Base-by-base conservation (phyloP, 768 basidiomycete genomes). In the Leucosporidium scottii region DNA sequence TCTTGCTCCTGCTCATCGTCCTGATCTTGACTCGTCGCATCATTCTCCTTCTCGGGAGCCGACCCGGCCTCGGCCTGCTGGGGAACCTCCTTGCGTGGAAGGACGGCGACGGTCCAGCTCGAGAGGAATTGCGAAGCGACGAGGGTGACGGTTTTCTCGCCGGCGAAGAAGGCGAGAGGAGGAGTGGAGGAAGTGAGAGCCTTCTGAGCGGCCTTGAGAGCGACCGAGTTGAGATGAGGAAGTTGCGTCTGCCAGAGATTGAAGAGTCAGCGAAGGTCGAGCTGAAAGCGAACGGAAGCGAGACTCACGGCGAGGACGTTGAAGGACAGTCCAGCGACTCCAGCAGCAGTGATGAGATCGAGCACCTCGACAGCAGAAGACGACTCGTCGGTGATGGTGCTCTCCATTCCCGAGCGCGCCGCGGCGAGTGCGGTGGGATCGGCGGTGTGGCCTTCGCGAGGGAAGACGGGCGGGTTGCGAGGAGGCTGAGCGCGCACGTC, bases 121-220 rank as follows among this genome's bases (percentile, higher is more conserved):
- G 61, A 23, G 44, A 61, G 9, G 61, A 36, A 30, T 1, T 8
- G 21, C n/a, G 53, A 50, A 20, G 64, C 54, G 34, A 71, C 59
- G 63, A 68, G 62, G 2, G n/a, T 1, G 31, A 59, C 59, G 23
- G 20, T 1, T 4, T 15, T 1, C 28, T 23, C 20, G 31, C 67
- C 67, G n/a, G 62, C 67, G 28, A 62, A 51, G 57, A 67, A 59
- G 5, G 61, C 53, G 39, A 66, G 66, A n/a, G 62, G 59, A 4
- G 55, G 36, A 9, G n/a, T 21, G 23, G n/a, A 27, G 5, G 61
- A n/a, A 21, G 59, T 54, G 50, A 67, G 60, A 31, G n/a, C 10
- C 39, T 44, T 44, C 15, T 10, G 48, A 13, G 39, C 60, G 20
- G n/a, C 47, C 48, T 10, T 36, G 39, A 44, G 39, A 15, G 55